Base-by-base conservation (phyloP, 2,329 filamentous ascomycete genomes). In the Colletotrichum gigasporum region DNA sequence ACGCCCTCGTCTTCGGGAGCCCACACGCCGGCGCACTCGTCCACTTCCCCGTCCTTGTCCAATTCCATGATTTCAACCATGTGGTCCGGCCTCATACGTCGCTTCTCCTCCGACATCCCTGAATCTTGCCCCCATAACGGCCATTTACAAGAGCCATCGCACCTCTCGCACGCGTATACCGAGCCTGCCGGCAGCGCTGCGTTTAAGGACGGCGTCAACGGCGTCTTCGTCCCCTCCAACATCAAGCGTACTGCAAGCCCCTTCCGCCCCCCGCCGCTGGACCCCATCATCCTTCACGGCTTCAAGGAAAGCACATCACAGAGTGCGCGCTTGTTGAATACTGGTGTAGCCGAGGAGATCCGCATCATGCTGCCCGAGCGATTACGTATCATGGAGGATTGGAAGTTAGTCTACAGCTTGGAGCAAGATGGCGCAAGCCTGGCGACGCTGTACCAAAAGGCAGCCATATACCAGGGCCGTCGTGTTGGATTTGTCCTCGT, bases 341-440 rank as follows among this genome's bases (percentile, higher is more conserved):
- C 83, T 51, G 85, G 89, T 10, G 82, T 98, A 28, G 96, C 95
- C 3, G 96, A 98, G 79, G 96, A 98, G 80, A 97, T 98, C 61
- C 87, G 96, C 48, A 86, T 96, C 37, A 89, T 98, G 72, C 82
- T 98, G 20, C 96, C 96, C 1, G 89, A 96, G 69, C 86, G 96
- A 50, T 80, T 98, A 65, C 93, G 97, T 77, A 88, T 99, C 44
- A 87, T 91, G 65, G 94, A 97, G 70, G 88, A 91, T 66, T 99
- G 96, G 96, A 85, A 85, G 56, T 80, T 98, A 52, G 86, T 91
- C 35, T 99, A 98, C 79, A 96, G 93, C 69, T 83, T 99, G 34
- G 94, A 97, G 72, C 91, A 96, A 77, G 90, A 99, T 76, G 96
- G 96, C 11, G 93, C 94, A 53, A 96, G 93, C 68, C 79, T 99